phyloP scores from a whole-genome alignment of 805 yeast genomes.

The Candida methanosorbosa region DNA sequence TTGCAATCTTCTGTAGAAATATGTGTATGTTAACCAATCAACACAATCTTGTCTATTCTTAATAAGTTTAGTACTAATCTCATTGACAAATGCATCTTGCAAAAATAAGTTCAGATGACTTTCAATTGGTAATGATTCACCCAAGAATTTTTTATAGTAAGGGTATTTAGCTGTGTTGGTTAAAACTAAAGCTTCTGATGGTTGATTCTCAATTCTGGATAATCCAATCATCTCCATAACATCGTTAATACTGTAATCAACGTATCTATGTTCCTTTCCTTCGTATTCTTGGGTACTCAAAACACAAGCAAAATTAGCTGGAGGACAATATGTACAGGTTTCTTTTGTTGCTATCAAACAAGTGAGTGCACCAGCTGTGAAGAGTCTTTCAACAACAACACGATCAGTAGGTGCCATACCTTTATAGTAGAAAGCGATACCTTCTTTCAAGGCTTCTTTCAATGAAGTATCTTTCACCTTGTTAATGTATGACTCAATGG shows the following conservation, averaged over 20 bases:
- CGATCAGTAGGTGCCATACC: slow-evolving; percentile 51
- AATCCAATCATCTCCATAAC: slow-evolving; percentile 58
- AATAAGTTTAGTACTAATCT: slow-evolving; percentile 59
- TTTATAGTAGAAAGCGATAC: slow-evolving; percentile 57
- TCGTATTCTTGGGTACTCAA: slow-evolving; percentile 67
- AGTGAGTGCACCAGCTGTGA: slow-evolving; percentile 38
- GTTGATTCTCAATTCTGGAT: slow-evolving; percentile 20
- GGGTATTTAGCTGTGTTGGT: slow-evolving; percentile 47
- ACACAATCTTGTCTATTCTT: slow-evolving; percentile 73
- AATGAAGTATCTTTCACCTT: slow-evolving; percentile 40
- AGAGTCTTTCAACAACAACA: slow-evolving; percentile 44
- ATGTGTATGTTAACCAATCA: slow-evolving; percentile 83
- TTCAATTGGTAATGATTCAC: slow-evolving; percentile 76
- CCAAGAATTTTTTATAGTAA: slow-evolving; percentile 65
- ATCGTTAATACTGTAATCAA: slow-evolving; percentile 60
- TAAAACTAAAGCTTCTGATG: slow-evolving; percentile 41
- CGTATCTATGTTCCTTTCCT: slow-evolving; percentile 61
- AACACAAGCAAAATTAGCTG: slow-evolving; percentile 48
- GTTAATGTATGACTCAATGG: slow-evolving; percentile 31
- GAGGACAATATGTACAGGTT: slow-evolving; percentile 39
- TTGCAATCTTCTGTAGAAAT: slow-evolving; percentile 72
- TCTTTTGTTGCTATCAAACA: slow-evolving; percentile 58
- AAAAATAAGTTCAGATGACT: slow-evolving; percentile 53
- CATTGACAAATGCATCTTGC: slow-evolving; percentile 65
- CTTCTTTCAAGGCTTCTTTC: slow-evolving; percentile 35